Evolutionary conservation across 2,329 filamentous ascomycete genomes (phyloP), one percentile per base, ranked within the genome.

Genomic region (Diplodia mutila): DNA sequence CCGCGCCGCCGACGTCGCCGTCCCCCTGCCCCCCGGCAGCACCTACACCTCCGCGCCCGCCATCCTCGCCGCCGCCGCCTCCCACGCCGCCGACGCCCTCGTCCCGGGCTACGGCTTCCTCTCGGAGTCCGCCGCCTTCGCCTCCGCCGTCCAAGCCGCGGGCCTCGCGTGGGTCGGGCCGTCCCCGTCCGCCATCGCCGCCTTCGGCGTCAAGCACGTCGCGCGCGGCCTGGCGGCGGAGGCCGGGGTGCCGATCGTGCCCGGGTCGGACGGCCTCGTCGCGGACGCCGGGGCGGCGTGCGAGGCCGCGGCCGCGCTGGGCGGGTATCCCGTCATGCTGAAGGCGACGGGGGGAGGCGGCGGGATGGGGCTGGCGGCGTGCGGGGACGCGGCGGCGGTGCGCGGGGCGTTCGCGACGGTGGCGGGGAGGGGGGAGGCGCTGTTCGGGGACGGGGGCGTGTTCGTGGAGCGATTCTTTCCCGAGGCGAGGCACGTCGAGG

Each of bases 391-490:
- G 61, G 84, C 84, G 8, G 91, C 94, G 72, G 94, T 96, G 68
- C 80, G 86, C 64, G 82, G 87, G 11, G 91, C 92, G 73, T 84
- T 94, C 66, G 84, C 85, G 68, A 91, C 88, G 71, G 93, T 67
- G 27, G 86, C 90, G 67, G 91, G 90, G 32, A 88, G 94, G 77
- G 92, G 92, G 0, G 83, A 87, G 68, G 90, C 91, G 1, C 89
- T 93, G 0, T 97, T 97, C 77, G 93, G 93, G 65, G 91, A 94
- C 70, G 87, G 92, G 72, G 91, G 92, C 6, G 90, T 97, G 82
- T 87, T 96, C 69, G 90, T 97, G 27, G 93, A 97, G 80, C 89
- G 89, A 71, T 97, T 92, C 77, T 92, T 94, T n/a, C n/a, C n/a
- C 73, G 86, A 90, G 0, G 91, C 91, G 48, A 86, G 92, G 67